phyloP scores from a whole-genome alignment of 2,329 filamentous ascomycete species.

The Pestalotiopsis sp. region DNA sequence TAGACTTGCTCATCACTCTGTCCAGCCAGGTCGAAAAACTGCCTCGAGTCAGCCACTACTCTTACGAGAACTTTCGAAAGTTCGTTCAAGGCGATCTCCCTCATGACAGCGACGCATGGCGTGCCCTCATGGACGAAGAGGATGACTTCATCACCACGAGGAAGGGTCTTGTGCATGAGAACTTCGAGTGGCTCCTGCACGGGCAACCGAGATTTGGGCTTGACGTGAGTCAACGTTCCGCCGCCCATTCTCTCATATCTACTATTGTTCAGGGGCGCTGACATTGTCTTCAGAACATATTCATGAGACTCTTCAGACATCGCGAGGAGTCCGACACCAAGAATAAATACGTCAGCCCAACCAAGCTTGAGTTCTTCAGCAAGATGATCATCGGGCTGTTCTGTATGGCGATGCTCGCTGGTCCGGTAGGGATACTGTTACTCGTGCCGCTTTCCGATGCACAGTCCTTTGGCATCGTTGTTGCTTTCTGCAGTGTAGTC shows the following conservation, averaged over 20 bases:
- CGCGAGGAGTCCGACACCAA: background rate
- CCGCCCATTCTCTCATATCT: background rate
- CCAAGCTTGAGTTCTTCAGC: background rate
- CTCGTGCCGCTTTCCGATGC: background rate
- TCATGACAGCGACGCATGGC: background rate
- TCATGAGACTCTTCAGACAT: background rate
- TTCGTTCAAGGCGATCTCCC: background rate
- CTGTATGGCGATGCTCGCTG: background rate
- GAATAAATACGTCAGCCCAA: background rate
- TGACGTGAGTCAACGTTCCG: background rate
- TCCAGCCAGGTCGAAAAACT: background rate
- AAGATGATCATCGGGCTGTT: background rate
- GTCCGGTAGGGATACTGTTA: background rate
- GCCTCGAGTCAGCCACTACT: background rate
- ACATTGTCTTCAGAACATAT: background rate
- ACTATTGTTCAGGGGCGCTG: background rate
- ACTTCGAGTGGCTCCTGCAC: background rate
- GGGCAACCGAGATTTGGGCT: background rate
- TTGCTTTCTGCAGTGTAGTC: background rate
- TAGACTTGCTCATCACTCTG: background rate
- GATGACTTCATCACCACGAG: conserved; percentile 4
- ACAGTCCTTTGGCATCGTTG: background rate
- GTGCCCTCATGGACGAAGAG: background rate
- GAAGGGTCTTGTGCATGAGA: background rate
- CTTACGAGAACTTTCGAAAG: background rate